Evolutionary conservation across 2,329 filamentous ascomycete species (phyloP).

Genomic region (Seiridium cupressi): DNA sequence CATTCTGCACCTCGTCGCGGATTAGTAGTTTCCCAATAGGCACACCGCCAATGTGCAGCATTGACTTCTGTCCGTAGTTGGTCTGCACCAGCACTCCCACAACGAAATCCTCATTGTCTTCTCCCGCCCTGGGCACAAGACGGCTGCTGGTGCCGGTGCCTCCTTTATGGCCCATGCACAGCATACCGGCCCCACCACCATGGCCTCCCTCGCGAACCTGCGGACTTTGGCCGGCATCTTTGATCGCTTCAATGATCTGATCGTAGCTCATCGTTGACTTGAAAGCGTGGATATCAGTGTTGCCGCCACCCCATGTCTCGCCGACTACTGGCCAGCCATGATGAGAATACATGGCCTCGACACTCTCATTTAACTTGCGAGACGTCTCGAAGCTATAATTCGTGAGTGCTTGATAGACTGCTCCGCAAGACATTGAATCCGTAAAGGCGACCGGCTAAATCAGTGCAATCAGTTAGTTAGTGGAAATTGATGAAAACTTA

Average conservation of each 20-base stretch:
- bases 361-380: not conserved
- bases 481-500: not conserved
- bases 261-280: slow-evolving; percentile 5
- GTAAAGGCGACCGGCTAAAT: slow-evolving; percentile 4
- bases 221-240: not conserved
- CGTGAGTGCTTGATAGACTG: slow-evolving; percentile 2
- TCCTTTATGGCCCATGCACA: slow-evolving; percentile 1
- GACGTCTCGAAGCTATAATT: slow-evolving; percentile 1
- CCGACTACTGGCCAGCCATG: slow-evolving; percentile 4
- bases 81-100: slow-evolving; percentile 2
- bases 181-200: slow-evolving; percentile 1
- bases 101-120: not conserved
- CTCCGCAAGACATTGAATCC: slow-evolving; percentile 1
- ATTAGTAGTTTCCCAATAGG: slow-evolving; percentile 3
- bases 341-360: not conserved
- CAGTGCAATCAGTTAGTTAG: not conserved
- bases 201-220: slow-evolving; percentile 3
- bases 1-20: not conserved
- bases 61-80: not conserved
- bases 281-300: slow-evolving; percentile 5
- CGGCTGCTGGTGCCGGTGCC: slow-evolving; percentile 4
- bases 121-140: not conserved
- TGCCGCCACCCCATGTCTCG: slow-evolving; percentile 6
- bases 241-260: slow-evolving; percentile 5
- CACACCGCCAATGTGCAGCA: slow-evolving; percentile 3